These are phyloP conservation scores for Amaranthus palmeri DNA, from an alignment of 148 eudicot genomes.

Conservation along the genomic window DNA sequence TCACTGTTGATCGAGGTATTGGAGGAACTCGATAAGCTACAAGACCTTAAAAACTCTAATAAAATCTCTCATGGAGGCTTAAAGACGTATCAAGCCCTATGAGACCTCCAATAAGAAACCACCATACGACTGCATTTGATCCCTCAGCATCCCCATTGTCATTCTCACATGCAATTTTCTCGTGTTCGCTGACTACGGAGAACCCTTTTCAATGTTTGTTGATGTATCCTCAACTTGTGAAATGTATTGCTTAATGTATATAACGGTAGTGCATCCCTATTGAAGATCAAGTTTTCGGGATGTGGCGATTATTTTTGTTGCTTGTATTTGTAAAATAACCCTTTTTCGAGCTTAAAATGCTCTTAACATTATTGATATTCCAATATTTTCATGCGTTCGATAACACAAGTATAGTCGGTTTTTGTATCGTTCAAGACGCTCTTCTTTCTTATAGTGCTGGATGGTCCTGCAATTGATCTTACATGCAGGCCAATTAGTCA, in stretches of 20 bases:
- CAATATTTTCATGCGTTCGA: no score
- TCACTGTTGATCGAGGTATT: conserved; percentile 60
- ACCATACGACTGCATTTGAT: conserved; percentile 39
- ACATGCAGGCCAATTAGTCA: no score
- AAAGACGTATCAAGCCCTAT: conserved; percentile 30
- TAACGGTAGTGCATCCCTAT: conserved; percentile 20
- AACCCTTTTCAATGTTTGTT: background rate
- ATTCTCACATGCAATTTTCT: conserved; percentile 34
- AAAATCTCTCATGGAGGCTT: conserved; percentile 26
- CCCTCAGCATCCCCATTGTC: conserved; percentile 58
- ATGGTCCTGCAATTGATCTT: no score
- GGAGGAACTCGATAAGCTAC: conserved; percentile 64
- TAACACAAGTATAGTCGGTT: no score
- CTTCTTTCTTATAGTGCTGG: no score
- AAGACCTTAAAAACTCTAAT: conserved; percentile 36
- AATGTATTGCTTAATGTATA: conserved; percentile 15
- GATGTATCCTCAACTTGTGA: background rate
- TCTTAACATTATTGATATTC: background rate
- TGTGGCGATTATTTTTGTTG: background rate
- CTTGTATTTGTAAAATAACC: conserved; percentile 4
- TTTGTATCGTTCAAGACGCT: no score
- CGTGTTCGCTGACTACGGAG: conserved; percentile 26
- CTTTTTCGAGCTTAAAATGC: conserved; percentile 14
- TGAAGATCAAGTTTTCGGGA: conserved; percentile 15
- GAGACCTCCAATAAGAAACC: conserved; percentile 36